These are phyloP conservation scores for Gyrodon lividus DNA, from an alignment of 768 basidiomycete genomes.

Conservation along the genomic window DNA sequence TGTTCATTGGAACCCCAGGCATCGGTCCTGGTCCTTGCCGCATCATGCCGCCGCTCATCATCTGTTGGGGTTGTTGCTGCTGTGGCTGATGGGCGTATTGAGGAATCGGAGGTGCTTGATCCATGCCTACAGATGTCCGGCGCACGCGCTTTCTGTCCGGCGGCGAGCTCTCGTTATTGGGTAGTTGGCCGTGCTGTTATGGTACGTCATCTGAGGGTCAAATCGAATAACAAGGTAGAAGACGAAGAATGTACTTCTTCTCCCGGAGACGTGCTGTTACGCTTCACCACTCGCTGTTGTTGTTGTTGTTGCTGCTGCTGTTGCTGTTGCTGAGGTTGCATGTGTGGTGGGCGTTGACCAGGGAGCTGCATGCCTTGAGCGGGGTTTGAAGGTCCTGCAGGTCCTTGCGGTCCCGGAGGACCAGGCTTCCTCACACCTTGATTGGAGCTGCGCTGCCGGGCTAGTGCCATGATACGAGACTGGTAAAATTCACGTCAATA, in stretches of 20 bases:
- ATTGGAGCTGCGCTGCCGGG: slow-evolving; percentile 25
- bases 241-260: slow-evolving; percentile 48
- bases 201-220: neutral
- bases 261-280: slow-evolving; percentile 61
- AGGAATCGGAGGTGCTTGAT: slow-evolving; percentile 39
- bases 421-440: slow-evolving; percentile 26
- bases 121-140: slow-evolving; percentile 45
- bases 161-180: slow-evolving; percentile 53
- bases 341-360: slow-evolving; percentile 41
- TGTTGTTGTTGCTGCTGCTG: slow-evolving; percentile 29
- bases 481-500: slow-evolving; percentile 23
- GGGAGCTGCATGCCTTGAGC: slow-evolving; percentile 36
- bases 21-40: slow-evolving; percentile 31
- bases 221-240: neutral
- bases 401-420: slow-evolving; percentile 25
- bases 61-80: slow-evolving; percentile 38
- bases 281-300: slow-evolving; percentile 38
- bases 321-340: slow-evolving; percentile 12
- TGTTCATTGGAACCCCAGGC: slow-evolving; percentile 35
- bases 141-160: slow-evolving; percentile 55
- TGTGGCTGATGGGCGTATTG: slow-evolving; percentile 35
- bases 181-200: slow-evolving; percentile 45
- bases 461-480: slow-evolving; percentile 35
- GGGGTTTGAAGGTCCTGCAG: slow-evolving; percentile 27
- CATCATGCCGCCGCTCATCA: slow-evolving; percentile 42